Evolutionary conservation across 331 rosid species (phyloP), one percentile per base, ranked within the genome.

Genomic region (Prunus yedoensis): DNA sequence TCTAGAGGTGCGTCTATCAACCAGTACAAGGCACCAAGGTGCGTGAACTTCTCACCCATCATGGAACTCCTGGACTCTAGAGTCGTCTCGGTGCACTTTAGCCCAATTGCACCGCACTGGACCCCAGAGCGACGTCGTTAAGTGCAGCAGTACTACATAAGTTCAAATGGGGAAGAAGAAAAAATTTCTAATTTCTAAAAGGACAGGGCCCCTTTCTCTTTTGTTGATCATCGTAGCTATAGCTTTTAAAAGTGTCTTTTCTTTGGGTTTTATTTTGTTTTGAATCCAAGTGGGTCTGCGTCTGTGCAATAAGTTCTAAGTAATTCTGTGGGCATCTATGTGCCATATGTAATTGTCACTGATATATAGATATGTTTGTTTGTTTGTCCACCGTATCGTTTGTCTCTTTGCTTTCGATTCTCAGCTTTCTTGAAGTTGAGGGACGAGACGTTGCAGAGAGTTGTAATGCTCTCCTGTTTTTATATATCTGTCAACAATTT

Each of bases 1-100:
- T 92, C 97, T 0, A 83, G 97, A 32, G 99, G 99, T 1, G 99
- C 99, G 2, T 92, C 97, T 0, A 92, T 94, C 20, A 94, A 94
- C 68, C 97, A 94, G 81, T 94, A 94, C 80, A 94, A 94, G 74
- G 97, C 85, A 0, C 97, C 99, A 9, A 88, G 99, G 74, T 94
- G 99, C 43, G 97, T 94, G 27, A 94, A 74, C 41, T 90, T 89
- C 88, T 78, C 89, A 0, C 99, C 99, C 46, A 92, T 94, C 45
- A 85, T 88, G 85, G 97, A 94, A 10, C 88, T 94, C 2, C 96
- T 94, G 0, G 90, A 94, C 47, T 89, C 97, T 3, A 81, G 97
- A 77, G 92, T 88, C 45, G 73, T 83, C 16, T 92, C 99, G 0
- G 65, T 71, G 81, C 99, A 94, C 80, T 94, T 94, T 71, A 92